Conservation (phyloP, 225 moss, liverwort and hornwort species). For the Sphagnum tenellum region DNA sequence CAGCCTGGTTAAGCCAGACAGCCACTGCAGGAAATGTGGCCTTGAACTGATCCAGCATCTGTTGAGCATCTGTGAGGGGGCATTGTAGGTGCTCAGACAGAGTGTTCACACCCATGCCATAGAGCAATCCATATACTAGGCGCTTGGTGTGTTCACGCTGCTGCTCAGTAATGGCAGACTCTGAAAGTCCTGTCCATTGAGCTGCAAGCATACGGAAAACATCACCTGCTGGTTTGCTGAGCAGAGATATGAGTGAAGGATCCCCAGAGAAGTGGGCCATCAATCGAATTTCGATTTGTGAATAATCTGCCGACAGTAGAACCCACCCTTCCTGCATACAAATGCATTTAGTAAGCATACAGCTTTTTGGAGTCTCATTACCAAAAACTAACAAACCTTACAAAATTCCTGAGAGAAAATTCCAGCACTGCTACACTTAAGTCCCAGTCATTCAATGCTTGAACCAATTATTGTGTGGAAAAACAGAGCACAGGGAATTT, state of each 20-base stretch:
- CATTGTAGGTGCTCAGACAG: slow-evolving; percentile 79
- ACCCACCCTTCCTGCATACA: slow-evolving; percentile 70
- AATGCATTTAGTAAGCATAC: too few species aligned
- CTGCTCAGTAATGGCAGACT: slow-evolving; percentile 49
- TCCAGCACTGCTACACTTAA: too few species aligned
- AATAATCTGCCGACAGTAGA: slow-evolving; percentile 88
- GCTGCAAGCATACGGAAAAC: slow-evolving; percentile 75
- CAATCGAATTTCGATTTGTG: slow-evolving; percentile 86
- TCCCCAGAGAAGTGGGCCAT: slow-evolving; percentile 97
- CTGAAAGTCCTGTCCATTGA: slow-evolving; percentile 72
- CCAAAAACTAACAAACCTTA: too few species aligned
- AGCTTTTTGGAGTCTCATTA: too few species aligned
- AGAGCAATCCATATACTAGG: slow-evolving; percentile 81
- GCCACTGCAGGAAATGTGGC: slow-evolving; percentile 62
- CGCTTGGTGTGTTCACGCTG: slow-evolving; percentile 84
- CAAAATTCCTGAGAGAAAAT: too few species aligned
- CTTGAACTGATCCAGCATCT: slow-evolving; percentile 72
- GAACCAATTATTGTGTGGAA: too few species aligned
- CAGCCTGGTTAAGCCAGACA: slow-evolving; percentile 66
- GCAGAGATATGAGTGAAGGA: slow-evolving; percentile 56
- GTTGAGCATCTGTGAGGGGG: slow-evolving; percentile 57
- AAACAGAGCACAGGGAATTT: too few species aligned
- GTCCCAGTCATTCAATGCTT: too few species aligned
- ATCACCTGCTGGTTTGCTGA: slow-evolving; percentile 76
- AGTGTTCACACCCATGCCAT: slow-evolving; percentile 88